These are phyloP conservation scores for Vigna radiata DNA, from an alignment of 306 rosid species.

Conservation along the genomic window DNA sequence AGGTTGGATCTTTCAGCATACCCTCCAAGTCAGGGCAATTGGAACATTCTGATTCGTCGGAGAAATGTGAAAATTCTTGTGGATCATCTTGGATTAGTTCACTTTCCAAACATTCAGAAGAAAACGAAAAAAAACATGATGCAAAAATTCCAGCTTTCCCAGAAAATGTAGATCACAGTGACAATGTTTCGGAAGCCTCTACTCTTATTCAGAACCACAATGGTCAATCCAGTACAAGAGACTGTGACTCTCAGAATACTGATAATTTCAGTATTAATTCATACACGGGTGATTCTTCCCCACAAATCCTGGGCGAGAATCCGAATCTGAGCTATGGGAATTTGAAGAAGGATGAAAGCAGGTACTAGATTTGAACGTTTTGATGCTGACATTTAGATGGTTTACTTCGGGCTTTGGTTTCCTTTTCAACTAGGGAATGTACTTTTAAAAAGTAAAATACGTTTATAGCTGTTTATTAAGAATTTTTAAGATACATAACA, in stretches of 20 bases:
- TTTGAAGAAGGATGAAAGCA: slow-evolving; percentile 50
- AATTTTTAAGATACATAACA: neutral
- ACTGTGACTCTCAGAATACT: slow-evolving; percentile 48
- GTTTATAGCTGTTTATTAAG: neutral
- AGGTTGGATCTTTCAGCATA: slow-evolving; percentile 60
- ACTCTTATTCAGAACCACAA: slow-evolving; percentile 41
- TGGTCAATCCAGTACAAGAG: slow-evolving; percentile 42
- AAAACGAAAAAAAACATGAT: slow-evolving; percentile 43
- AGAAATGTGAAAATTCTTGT: slow-evolving; percentile 57
- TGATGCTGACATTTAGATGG: neutral
- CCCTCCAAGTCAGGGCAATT: slow-evolving; percentile 49
- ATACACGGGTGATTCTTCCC: slow-evolving; percentile 36
- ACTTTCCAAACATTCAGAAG: slow-evolving; percentile 52
- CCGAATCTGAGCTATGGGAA: slow-evolving; percentile 44
- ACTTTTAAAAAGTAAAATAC: neutral
- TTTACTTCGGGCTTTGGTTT: neutral
- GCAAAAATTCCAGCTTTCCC: slow-evolving; percentile 32
- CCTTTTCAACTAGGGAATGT: neutral
- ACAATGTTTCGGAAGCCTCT: slow-evolving; percentile 44
- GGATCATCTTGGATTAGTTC: slow-evolving; percentile 50
- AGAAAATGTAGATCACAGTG: slow-evolving; percentile 42
- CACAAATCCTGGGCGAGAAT: slow-evolving; percentile 34
- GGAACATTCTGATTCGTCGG: slow-evolving; percentile 57
- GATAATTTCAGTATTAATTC: slow-evolving; percentile 42
- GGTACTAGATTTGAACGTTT: slow-evolving; percentile 52